Evolutionary conservation across 2,329 filamentous ascomycete species (phyloP), one percentile per base, ranked within the genome.

Genomic region (Leptographium radiaticola): DNA sequence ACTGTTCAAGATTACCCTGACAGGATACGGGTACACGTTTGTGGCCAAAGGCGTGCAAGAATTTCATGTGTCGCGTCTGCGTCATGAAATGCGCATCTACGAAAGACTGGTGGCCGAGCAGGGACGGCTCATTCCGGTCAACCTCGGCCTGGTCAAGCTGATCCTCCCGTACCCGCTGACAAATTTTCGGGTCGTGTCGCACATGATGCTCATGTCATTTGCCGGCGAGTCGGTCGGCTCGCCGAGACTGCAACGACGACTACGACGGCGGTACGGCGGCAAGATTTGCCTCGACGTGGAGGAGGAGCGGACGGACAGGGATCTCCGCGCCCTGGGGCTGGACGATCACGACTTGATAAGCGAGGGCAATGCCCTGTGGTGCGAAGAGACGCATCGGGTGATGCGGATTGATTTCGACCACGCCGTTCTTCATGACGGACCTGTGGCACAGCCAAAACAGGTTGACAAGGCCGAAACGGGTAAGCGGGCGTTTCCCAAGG

Each of bases 171-270:
- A 53, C 20, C 45, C 31, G 6, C 42, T 57, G 40, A 12, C 18
- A 8, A 49, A 49, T 40, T 38, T 38, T 16, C 43, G 34, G 9
- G 18, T 47, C 10, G 40, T 58, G 12, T 40, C 52, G 11, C 48
- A 56, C 43, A 56, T 59, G 54, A 47, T 59, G 56, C 51, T 59
- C 16, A 18, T 59, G 50, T 56, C 57, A 30, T 56, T 46, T 33
- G 57, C 52, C 12, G 57, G 56, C 34, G 20, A 20, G 33, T 9
- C 31, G 34, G 44, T 51, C 15, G 42, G 30, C 40, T 40, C 36
- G 16, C 4, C 42, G 4, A 6, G 46, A n/a, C 39, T 12, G 15
- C 13, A 36, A 18, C 13, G 20, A 6, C 39, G 6, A 4, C n/a
- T 42, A 16, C 16, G 16, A 42, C 40, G 40, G 6, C 16, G 9